Conservation (phyloP, 345 rosid species). For the Lenwebbia sp. region DNA sequence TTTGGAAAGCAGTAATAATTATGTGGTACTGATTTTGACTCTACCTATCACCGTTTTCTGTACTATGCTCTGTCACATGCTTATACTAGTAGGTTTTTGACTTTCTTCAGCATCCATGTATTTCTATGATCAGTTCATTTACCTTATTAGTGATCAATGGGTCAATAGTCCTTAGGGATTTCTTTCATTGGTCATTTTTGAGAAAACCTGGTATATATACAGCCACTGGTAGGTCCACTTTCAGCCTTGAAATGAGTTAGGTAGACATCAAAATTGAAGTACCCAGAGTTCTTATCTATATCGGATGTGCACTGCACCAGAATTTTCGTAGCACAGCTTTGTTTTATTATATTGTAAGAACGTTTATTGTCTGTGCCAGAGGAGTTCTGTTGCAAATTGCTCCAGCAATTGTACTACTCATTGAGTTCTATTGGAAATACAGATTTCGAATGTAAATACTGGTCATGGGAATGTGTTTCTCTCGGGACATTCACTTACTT, state of each 20-base stretch:
- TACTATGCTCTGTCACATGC: background rate
- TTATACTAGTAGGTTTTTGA: background rate
- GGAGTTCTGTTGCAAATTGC: background rate
- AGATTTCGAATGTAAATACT: background rate
- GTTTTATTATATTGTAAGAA: background rate
- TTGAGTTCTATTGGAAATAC: background rate
- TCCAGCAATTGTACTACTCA: background rate
- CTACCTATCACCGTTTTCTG: background rate
- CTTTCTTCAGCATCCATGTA: background rate
- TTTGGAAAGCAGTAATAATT: conserved; percentile 33
- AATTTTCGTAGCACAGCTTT: background rate
- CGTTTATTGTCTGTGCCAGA: background rate
- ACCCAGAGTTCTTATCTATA: background rate
- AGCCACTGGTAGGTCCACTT: background rate
- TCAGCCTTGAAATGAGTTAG: background rate
- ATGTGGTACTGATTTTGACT: conserved; percentile 16
- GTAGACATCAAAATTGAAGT: background rate
- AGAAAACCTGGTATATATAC: background rate
- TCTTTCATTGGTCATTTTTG: background rate
- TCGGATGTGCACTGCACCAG: background rate
- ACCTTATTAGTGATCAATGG: background rate
- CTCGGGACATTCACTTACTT: background rate
- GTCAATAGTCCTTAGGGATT: background rate
- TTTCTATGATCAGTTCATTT: background rate
- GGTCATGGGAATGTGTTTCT: background rate